A percentile compares a stretch with the other conserved stretches of the same genome.
phyloP scores from a whole-genome alignment of 495 filamentous ascomycete species.

The Penicillium samsonianum region DNA sequence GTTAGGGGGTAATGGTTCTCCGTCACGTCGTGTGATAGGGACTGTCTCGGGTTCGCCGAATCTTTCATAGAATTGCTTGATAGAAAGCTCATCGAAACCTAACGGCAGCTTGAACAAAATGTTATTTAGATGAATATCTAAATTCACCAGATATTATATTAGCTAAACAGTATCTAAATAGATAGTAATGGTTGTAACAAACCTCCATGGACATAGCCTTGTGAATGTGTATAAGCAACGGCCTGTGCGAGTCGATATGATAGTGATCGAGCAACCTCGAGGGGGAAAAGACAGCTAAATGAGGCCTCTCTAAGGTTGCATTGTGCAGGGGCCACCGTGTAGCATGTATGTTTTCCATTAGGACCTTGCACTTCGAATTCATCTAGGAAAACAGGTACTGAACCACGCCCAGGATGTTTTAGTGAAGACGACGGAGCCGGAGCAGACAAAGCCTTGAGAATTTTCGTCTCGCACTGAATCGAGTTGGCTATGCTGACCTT shows the following conservation, averaged over 20 bases:
- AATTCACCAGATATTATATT: constrained; percentile 7
- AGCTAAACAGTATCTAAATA: not conserved
- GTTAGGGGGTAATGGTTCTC: constrained; percentile 21
- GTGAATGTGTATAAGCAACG: constrained; percentile 38
- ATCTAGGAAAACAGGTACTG: constrained; percentile 22
- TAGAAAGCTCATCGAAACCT: constrained; percentile 24
- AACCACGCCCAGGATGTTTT: constrained; percentile 18
- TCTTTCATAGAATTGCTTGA: constrained; percentile 19
- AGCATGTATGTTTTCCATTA: constrained; percentile 36
- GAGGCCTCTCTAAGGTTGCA: constrained; percentile 34
- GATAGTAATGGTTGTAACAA: not conserved
- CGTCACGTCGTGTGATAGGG: constrained; percentile 21
- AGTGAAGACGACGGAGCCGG: constrained; percentile 1
- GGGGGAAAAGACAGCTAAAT: constrained; percentile 29
- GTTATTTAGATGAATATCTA: constrained; percentile 43
- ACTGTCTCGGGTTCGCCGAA: constrained; percentile 21
- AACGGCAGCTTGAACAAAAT: constrained; percentile 40
- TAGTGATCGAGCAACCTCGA: constrained; percentile 35
- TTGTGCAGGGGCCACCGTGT: constrained; percentile 24
- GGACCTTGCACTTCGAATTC: constrained; percentile 34
- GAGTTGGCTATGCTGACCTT: constrained; percentile 34
- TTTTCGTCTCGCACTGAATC: constrained; percentile 5
- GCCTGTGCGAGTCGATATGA: constrained; percentile 25
- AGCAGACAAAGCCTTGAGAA: constrained; percentile 29
- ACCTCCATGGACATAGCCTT: constrained; percentile 40